Base-by-base conservation (phyloP, 1,284 basidiomycete genomes). In the Marasmius tenuissimus region DNA sequence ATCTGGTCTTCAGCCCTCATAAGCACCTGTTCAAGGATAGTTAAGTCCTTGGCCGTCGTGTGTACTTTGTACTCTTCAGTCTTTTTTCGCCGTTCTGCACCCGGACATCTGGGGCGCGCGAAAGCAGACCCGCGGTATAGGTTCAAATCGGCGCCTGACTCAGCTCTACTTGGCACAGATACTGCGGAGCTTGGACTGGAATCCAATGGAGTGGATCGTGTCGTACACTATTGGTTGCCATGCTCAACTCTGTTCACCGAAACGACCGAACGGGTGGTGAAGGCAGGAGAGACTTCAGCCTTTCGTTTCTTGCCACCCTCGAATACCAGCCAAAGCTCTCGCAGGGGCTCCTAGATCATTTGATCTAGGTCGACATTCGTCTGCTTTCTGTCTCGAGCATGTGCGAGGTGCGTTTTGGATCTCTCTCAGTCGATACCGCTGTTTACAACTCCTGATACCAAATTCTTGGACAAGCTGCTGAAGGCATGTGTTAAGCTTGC, bases 221-320 rank as follows among this genome's bases (percentile, higher is more conserved):
- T 99, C 57, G 88, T 99, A 70, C 98, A 99, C 75, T 99, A 96
- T 77, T 87, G 98, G 34, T 95, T 82, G 85, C 98, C 81, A 80
- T 94, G 67, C 74, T 89, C 73, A 77, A 94, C 73, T 99, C 98
- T 71, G 89, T 99, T n/a, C 97, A 99, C 74, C 89, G 97, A 58
- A 97, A 97, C 57, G 97, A 97, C 40, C 86, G 97, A 61, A 99
- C 97, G 0, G 97, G 97, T 1, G 88, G 97, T 69, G 96, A 96
- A 1, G 90, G 90, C 78, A 84, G 86, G 60, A 85, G 87, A 52
- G 97, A 97, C 16, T 94, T 99, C 71, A 92, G 93, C 66, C 80
- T 99, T 69, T 83, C 97, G 66, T 86, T 99, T 76, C 89, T 92
- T 68, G 89, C 91, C 2, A 96, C 97, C 0, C 27, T 27, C 4